Evolutionary conservation across 495 filamentous ascomycete genomes (phyloP), one percentile per base, ranked within the genome.

Genomic region (Penicillium cosmopolitanum): DNA sequence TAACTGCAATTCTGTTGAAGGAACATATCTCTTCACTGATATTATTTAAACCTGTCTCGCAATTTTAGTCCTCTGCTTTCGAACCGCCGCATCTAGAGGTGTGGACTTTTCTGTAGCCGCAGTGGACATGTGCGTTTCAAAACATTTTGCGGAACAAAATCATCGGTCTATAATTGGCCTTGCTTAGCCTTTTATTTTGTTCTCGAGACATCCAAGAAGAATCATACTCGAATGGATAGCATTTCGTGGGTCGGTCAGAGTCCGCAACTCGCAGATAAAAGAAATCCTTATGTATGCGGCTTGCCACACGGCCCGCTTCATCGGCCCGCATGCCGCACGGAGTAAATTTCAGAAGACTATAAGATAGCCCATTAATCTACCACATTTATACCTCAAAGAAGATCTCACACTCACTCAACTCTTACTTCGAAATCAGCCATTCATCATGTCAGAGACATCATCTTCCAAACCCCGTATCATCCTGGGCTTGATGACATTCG

Each of bases 401-500:
- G 28, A 31, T 31, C 8, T 9, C 28, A 8, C 6, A 7, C 8
- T 1, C 2, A 31, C 1, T n/a, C 36, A 38, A 13, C 15, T 38
- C 36, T 12, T 15, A 12, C 8, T 38, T n/a, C 36, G 10, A 38
- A 6, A 31, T 9, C 28, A 31, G 12, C 36, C 5, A 38, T 4
- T 56, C 66, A 70, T 34, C 8, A 82, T 82, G 83, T 79, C 83
- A 65, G 74, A 85, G 53, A 64, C 84, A 47, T 71, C 67, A 54
- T 77, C 68, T 34, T 67, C 69, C 40, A 74, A 78, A 51, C 74
- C 76, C 42, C 68, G 81, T n/a, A 71, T 79, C 51, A 84, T 85
- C 70, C 80, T 85, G 19, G 82, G 82, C 12, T 66, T 84, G 59
- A 84, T 85, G 82, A 84, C 80, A 50, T 83, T 82, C 73, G 82